A percentile compares a stretch with the other conserved stretches of the same genome.
phyloP scores from a whole-genome alignment of 192 early-diverging fungal species.

The Coemansia sp. region DNA sequence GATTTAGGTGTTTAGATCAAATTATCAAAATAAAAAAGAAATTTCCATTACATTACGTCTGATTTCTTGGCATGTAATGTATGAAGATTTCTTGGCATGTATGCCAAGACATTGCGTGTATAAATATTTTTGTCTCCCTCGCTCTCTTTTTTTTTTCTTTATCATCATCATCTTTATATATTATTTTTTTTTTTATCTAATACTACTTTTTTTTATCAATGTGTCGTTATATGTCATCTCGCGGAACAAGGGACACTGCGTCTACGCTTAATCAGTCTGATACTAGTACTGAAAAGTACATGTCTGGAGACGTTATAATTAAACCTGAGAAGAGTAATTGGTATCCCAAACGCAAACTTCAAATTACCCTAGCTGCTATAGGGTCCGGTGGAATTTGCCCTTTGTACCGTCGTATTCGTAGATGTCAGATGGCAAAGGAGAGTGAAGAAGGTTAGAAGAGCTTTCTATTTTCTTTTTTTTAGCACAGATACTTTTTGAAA shows the following conservation, averaged over 20 bases:
- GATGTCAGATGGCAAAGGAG: slow-evolving; percentile 30
- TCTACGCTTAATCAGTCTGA: slow-evolving; percentile 11
- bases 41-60: neutral
- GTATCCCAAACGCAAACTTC: slow-evolving; percentile 13
- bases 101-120: neutral
- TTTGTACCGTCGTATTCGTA: slow-evolving; percentile 32
- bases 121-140: neutral
- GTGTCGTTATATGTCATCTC: neutral
- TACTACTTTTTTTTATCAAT: neutral
- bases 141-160: neutral
- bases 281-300: slow-evolving; percentile 8
- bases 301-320: slow-evolving; percentile 4
- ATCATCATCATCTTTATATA: neutral
- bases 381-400: slow-evolving; percentile 29
- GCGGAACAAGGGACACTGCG: neutral
- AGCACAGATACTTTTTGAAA: neutral
- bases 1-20: slow-evolving; percentile 20
- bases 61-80: no score
- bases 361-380: slow-evolving; percentile 10
- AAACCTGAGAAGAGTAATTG: neutral
- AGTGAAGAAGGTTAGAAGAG: neutral
- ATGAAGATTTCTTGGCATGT: no score
- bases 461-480: no score
- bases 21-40: neutral
- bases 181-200: neutral